Evolutionary conservation across 1,284 basidiomycete genomes (phyloP), one percentile per base, ranked within the genome.

Genomic region (Ceratorhiza oryzae-sativae): DNA sequence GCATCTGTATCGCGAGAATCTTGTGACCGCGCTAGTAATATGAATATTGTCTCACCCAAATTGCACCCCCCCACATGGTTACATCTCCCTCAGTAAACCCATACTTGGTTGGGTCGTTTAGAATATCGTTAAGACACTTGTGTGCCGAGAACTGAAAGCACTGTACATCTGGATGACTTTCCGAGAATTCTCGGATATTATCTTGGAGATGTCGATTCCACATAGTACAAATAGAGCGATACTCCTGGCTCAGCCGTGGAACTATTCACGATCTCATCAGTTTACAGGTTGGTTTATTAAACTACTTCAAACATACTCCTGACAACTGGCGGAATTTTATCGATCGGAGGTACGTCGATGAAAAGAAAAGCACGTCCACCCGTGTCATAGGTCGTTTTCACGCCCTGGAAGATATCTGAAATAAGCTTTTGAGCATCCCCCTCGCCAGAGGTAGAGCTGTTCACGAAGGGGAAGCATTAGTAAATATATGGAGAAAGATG

Each of bases 291-390:
- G 25, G 13, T 23, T 5, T 10, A 15, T 42, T 3, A n/a, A 23
- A 27, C 5, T 36, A 25, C 48, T 23, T 51, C 20, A 6, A 32
- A 20, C n/a, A 46, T 55, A 56, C 59, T 34, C 30, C 10, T 55
- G 4, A 74, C 71, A 32, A 63, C 53, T 34, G 72, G 25, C 9
- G 75, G 75, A 1, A 71, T 71, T 15, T 74, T 73, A 23, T 74
- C 56, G 3, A 76, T 61, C 27, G 71, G 71, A 1, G 75, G 75
- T n/a, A 76, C 71, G 53, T 76, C 73, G 49, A 75, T 72, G 55
- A 76, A 76, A 39, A 76, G 63, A 71, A 76, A 76, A 27, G 72
- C 73, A 3, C 75, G 72, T 15, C 67, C 75, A 13, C 74, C 74
- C 9, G 51, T 45, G 49, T 76, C 71, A 60, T 76, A 76, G 8